Conservation (phyloP, 306 rosid species). For the Nissolia schottii region DNA sequence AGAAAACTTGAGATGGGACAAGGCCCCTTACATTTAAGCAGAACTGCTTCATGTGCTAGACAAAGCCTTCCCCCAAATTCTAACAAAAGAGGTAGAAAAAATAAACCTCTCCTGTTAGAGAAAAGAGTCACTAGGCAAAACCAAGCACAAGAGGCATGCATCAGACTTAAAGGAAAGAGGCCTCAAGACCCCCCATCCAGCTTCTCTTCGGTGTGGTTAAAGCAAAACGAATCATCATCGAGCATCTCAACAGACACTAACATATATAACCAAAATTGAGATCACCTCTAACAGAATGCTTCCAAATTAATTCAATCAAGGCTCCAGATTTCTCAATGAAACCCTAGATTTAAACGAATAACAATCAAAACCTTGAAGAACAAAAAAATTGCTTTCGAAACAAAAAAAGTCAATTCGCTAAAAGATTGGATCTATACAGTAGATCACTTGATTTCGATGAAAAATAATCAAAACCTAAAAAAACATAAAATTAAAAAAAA, state of each 20-base stretch:
- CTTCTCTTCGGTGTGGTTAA: slow-evolving; percentile 69
- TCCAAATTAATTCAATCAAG: not conserved
- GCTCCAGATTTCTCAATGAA: not conserved
- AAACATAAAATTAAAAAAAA: no score
- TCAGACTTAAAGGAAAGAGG: not conserved
- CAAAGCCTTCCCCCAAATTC: slow-evolving; percentile 38
- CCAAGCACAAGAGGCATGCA: slow-evolving; percentile 30
- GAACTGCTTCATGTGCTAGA: slow-evolving; percentile 30
- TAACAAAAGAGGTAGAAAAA: slow-evolving; percentile 23
- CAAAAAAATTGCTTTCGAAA: not conserved
- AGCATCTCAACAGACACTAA: slow-evolving; percentile 25
- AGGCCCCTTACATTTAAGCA: slow-evolving; percentile 14
- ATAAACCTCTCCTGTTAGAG: slow-evolving; percentile 32
- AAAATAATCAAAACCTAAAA: not conserved
- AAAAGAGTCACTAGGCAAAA: slow-evolving; percentile 26
- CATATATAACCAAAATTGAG: not conserved
- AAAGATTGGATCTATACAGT: not conserved
- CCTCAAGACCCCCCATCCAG: slow-evolving; percentile 7
- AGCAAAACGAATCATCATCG: slow-evolving; percentile 72
- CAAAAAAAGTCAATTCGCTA: not conserved
- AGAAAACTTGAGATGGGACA: slow-evolving; percentile 24
- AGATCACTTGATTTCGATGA: not conserved
- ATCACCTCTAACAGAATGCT: not conserved
- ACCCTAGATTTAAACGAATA: not conserved
- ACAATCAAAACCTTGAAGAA: not conserved